Evolutionary conservation across 768 basidiomycete genomes (phyloP).

Genomic region (Pleurotus djamor): DNA sequence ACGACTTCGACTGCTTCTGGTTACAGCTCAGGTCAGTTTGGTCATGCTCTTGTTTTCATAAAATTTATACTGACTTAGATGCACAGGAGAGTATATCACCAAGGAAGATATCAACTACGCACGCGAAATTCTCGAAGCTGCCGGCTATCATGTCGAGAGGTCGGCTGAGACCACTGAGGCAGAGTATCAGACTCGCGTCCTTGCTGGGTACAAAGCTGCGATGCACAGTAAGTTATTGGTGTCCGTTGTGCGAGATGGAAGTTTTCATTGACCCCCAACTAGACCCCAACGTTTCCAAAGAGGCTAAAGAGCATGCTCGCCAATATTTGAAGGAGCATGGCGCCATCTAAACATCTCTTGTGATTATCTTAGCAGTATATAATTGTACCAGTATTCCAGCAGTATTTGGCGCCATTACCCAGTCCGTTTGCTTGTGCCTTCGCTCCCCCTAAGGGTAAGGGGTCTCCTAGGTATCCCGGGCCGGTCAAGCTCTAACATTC

Average conservation of each 20-base stretch:
- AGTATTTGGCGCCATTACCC: no score
- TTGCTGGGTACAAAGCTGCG: slow-evolving; percentile 58
- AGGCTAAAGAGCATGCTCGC: slow-evolving; percentile 46
- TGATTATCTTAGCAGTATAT: no score
- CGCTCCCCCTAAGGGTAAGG: no score
- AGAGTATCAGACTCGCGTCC: slow-evolving; percentile 43
- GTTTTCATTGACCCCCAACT: background rate
- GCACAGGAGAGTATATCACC: slow-evolving; percentile 41
- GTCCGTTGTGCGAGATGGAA: background rate
- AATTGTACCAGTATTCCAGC: no score
- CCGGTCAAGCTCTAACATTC: no score
- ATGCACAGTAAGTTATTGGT: slow-evolving; percentile 36
- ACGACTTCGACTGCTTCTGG: slow-evolving; percentile 11
- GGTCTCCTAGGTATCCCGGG: no score
- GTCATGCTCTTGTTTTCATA: background rate
- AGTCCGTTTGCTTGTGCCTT: no score
- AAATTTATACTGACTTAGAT: background rate
- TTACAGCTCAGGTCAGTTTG: slow-evolving; percentile 40
- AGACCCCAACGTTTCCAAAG: slow-evolving; percentile 47
- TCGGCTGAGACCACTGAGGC: slow-evolving; percentile 20
- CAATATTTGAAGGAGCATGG: slow-evolving; percentile 32
- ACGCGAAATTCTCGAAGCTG: slow-evolving; percentile 47
- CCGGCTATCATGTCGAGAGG: slow-evolving; percentile 31
- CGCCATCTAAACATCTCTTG: background rate
- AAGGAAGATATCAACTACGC: slow-evolving; percentile 52